A percentile compares a stretch with the other conserved stretches of the same genome.
phyloP scores from a whole-genome alignment of 202 grass and related monocot species.

The Carex sylvatica region DNA sequence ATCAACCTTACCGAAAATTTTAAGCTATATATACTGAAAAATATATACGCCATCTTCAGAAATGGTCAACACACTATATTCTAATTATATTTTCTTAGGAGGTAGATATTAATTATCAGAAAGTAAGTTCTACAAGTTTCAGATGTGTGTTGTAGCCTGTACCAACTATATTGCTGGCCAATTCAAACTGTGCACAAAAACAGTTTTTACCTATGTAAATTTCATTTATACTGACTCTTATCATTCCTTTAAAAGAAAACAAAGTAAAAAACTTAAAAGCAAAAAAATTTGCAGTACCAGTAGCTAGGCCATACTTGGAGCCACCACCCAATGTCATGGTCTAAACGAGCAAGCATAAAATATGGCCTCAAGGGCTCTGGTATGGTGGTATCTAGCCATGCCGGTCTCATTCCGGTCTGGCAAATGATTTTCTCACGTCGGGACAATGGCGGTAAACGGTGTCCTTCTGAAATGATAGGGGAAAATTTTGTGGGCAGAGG shows the following conservation, averaged over 20 bases:
- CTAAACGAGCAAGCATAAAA: not conserved
- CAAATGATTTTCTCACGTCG: not conserved
- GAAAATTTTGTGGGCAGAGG: too few species aligned
- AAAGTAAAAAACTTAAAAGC: not conserved
- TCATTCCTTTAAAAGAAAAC: not conserved
- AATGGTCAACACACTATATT: not conserved
- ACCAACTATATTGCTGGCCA: not conserved
- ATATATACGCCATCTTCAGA: not conserved
- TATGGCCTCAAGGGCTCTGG: not conserved
- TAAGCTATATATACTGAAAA: not conserved
- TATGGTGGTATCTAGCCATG: not conserved
- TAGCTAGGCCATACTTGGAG: constrained; percentile 19
- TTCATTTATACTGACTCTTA: not conserved
- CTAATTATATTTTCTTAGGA: not conserved
- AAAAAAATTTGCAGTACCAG: not conserved
- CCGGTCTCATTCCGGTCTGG: not conserved
- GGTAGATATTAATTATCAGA: not conserved
- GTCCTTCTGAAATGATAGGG: not conserved
- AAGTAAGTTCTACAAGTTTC: not conserved
- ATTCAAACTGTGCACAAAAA: not conserved
- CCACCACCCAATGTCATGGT: not conserved
- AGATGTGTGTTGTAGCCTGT: not conserved
- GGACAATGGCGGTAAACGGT: not conserved
- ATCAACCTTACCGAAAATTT: not conserved
- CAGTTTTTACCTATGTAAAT: not conserved